Conservation (phyloP, 2,329 filamentous ascomycete species). For the Fusarium pininemorale region DNA sequence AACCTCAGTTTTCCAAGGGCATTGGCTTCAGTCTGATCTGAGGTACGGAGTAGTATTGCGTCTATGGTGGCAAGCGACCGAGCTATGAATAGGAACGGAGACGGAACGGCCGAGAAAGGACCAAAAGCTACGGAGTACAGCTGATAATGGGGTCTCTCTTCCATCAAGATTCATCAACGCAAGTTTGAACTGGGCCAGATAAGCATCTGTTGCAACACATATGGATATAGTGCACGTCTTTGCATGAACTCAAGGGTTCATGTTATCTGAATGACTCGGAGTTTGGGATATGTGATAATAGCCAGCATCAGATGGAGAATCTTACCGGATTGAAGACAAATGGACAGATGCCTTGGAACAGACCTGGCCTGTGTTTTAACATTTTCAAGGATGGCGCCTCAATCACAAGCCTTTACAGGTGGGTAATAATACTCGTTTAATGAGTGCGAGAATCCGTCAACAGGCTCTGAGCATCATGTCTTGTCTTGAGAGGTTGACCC, state of each 20-base stretch:
- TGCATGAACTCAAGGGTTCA: constrained; percentile 34
- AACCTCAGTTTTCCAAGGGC: constrained; percentile 1
- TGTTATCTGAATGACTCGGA: constrained; percentile 4
- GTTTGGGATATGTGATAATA: constrained; percentile 10
- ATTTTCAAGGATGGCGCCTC: constrained; percentile 4
- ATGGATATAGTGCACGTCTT: neutral
- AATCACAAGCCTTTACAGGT: constrained; percentile 11
- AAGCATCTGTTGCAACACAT: neutral
- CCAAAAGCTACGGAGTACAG: neutral
- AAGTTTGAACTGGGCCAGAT: neutral
- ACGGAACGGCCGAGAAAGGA: constrained; percentile 17
- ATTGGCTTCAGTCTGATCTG: constrained; percentile 13
- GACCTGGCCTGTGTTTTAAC: constrained; percentile 13
- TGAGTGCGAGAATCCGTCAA: constrained; percentile 13
- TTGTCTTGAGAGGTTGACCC: neutral
- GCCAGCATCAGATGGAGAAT: constrained; percentile 9
- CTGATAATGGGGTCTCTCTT: neutral
- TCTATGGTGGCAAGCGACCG: constrained; percentile 21
- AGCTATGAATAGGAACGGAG: constrained; percentile 34
- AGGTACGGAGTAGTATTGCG: constrained; percentile 19
- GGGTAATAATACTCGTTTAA: constrained; percentile 29
- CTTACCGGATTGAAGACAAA: neutral
- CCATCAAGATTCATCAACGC: neutral
- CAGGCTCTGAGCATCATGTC: constrained; percentile 1
- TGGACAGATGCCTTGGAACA: constrained; percentile 18